Conservation (phyloP, 345 rosid genomes). For the Populus tremula region DNA sequence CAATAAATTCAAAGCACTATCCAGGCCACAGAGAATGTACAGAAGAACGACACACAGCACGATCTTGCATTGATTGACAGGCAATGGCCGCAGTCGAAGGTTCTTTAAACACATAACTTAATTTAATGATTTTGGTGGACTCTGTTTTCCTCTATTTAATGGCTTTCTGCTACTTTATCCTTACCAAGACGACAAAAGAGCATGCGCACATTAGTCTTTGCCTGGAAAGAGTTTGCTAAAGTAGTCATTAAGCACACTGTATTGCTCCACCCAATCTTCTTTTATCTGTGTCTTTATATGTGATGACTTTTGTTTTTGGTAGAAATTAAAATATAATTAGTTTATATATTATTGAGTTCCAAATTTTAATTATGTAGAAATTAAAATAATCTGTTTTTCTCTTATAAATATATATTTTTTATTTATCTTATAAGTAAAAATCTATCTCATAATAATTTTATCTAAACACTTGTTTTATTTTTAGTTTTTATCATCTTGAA, state of each 20-base stretch:
- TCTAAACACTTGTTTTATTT: no score
- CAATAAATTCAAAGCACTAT: neutral
- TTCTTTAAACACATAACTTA: conserved; percentile 17
- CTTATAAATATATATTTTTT: no score
- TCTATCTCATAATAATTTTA: no score
- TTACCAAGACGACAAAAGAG: conserved; percentile 8
- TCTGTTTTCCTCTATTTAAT: neutral
- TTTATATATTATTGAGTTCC: no score
- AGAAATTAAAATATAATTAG: no score
- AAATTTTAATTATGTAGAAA: no score
- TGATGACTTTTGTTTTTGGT: no score
- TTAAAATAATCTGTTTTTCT: no score
- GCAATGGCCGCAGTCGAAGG: conserved; percentile 9
- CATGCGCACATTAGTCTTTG: conserved; percentile 35
- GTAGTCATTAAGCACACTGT: conserved; percentile 8
- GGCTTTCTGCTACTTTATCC: neutral
- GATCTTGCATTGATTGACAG: neutral
- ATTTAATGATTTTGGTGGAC: neutral
- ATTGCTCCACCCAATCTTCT: no score
- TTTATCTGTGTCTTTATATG: neutral
- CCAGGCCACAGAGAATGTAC: neutral
- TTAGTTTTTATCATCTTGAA: no score
- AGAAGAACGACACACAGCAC: neutral
- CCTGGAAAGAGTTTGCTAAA: conserved; percentile 12
- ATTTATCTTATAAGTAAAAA: no score